These are phyloP conservation scores for Triticum monococcum DNA, from an alignment of 176 grass and related monocot genomes.

Conservation along the genomic window DNA sequence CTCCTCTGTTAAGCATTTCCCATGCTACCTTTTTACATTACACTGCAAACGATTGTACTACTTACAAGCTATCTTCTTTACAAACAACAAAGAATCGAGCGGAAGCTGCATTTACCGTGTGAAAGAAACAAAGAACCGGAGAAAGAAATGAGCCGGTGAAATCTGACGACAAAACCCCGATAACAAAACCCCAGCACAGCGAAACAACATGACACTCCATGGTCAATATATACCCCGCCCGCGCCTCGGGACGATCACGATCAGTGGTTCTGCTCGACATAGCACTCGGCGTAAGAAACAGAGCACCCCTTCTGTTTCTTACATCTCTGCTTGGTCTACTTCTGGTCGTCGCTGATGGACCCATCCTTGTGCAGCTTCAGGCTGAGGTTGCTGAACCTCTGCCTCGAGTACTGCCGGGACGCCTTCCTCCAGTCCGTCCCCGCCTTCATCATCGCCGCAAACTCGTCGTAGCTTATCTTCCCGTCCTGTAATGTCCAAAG, in stretches of 20 bases:
- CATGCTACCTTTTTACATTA: not conserved
- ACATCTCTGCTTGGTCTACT: not conserved
- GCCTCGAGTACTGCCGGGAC: constrained; percentile 79
- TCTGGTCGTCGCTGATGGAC: constrained; percentile 29
- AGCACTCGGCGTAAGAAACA: too few species aligned
- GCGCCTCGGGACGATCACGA: not conserved
- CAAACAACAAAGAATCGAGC: constrained; percentile 16
- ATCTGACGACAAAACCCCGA: not conserved
- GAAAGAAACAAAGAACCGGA: not conserved
- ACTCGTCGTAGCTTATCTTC: constrained; percentile 79
- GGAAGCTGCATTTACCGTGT: not conserved
- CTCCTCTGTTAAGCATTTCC: not conserved
- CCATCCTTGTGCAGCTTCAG: constrained; percentile 66
- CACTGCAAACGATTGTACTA: constrained; percentile 5
- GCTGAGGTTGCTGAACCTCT: constrained; percentile 80
- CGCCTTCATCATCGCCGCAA: constrained; percentile 79
- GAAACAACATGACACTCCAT: not conserved
- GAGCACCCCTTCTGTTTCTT: not conserved
- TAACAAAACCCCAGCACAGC: not conserved
- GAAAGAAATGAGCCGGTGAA: not conserved
- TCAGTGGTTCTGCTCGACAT: too few species aligned
- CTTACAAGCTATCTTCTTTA: constrained; percentile 32
- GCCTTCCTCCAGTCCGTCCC: constrained; percentile 98
- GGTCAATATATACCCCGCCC: not conserved
- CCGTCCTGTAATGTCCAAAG: constrained; percentile 56